These are phyloP conservation scores for Colletotrichum liriopes DNA, from an alignment of 2,329 filamentous ascomycete genomes.

Conservation along the genomic window DNA sequence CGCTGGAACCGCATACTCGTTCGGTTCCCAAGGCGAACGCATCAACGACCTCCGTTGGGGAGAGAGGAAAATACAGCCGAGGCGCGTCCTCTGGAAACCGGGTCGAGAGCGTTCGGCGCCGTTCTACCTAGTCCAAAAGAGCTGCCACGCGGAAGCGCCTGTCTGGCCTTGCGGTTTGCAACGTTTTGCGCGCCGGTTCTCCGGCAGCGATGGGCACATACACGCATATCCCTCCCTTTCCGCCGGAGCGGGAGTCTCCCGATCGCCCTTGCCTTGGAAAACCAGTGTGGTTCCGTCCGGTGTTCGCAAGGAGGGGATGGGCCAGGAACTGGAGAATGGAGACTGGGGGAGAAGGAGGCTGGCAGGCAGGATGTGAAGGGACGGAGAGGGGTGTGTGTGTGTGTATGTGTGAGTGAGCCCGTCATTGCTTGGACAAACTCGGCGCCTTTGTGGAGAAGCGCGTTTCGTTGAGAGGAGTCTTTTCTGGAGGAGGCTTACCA, in stretches of 20 bases:
- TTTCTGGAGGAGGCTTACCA: too few species aligned
- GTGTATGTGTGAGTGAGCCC: neutral
- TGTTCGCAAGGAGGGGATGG: neutral
- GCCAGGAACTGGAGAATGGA: neutral
- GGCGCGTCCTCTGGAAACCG: neutral
- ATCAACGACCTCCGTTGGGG: neutral
- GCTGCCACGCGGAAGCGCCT: neutral
- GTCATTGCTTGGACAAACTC: slow-evolving; percentile 9
- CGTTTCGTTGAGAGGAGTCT: slow-evolving; percentile 16
- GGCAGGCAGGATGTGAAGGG: too few species aligned
- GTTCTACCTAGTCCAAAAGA: neutral
- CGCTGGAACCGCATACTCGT: slow-evolving; percentile 7
- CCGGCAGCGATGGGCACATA: too few species aligned
- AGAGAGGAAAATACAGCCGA: neutral
- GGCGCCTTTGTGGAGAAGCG: slow-evolving; percentile 37
- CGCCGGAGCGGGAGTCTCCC: neutral
- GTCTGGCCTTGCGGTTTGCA: neutral
- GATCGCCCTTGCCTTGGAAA: neutral
- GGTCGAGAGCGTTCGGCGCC: neutral
- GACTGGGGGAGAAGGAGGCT: neutral
- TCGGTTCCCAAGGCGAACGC: neutral
- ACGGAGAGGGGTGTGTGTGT: neutral
- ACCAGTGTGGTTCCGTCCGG: slow-evolving; percentile 21
- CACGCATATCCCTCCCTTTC: neutral
- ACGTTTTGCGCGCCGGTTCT: neutral